A percentile compares a stretch with the other conserved stretches of the same genome.
Evolutionary conservation across 352 stramenopile species (phyloP).

Genomic region (Globisporangium parvum): DNA sequence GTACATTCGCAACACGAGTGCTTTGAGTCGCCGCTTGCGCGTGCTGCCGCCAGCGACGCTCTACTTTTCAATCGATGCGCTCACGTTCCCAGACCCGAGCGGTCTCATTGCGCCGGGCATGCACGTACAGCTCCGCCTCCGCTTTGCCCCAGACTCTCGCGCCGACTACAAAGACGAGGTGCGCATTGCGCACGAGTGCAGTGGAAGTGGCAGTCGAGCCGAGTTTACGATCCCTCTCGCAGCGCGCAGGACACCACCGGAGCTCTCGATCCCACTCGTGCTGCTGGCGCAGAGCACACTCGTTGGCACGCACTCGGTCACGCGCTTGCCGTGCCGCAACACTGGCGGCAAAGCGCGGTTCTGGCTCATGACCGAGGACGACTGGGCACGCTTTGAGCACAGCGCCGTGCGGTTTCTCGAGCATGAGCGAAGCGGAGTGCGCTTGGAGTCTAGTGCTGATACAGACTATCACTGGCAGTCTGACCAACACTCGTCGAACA

Average conservation of each 20-base stretch:
- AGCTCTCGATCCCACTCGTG: slow-evolving; percentile 61
- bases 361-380: slow-evolving; percentile 58
- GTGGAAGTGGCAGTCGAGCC: background rate
- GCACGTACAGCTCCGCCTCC: slow-evolving; percentile 48
- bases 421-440: background rate
- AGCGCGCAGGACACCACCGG: slow-evolving; percentile 42
- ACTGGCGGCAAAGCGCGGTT: slow-evolving; percentile 53
- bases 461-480: no score
- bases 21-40: slow-evolving; percentile 45
- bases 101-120: slow-evolving; percentile 67
- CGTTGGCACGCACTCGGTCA: slow-evolving; percentile 45
- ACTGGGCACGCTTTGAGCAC: slow-evolving; percentile 38
- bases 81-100: slow-evolving; percentile 47
- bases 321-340: slow-evolving; percentile 49
- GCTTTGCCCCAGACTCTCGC: slow-evolving; percentile 67
- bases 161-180: slow-evolving; percentile 70
- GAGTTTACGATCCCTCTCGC: slow-evolving; percentile 38
- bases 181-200: slow-evolving; percentile 41
- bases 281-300: slow-evolving; percentile 54
- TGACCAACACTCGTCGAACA: no score
- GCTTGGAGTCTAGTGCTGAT: background rate
- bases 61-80: slow-evolving; percentile 52
- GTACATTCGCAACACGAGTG: slow-evolving; percentile 54
- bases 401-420: slow-evolving; percentile 10
- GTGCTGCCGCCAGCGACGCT: slow-evolving; percentile 58